Conservation (phyloP, 768 basidiomycete species). For the Boletellus ananas region DNA sequence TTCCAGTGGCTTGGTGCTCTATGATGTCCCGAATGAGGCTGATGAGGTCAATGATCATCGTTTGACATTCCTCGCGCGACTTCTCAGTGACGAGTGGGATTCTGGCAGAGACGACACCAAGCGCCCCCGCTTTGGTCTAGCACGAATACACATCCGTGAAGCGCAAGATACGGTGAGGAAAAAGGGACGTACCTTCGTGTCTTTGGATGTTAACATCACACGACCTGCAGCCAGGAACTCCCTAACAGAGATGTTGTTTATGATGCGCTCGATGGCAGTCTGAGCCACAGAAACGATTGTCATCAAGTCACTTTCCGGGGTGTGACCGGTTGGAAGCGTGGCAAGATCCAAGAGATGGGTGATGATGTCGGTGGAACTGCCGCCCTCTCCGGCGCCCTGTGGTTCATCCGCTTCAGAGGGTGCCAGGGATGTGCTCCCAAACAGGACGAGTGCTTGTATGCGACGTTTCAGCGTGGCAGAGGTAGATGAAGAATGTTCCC, state of each 20-base stretch:
- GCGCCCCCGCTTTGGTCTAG: constrained; percentile 63
- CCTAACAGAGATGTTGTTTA: constrained; percentile 63
- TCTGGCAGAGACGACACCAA: constrained; percentile 66
- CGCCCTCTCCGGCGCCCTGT: constrained; percentile 7
- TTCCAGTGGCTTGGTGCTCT: constrained; percentile 36
- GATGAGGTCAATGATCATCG: constrained; percentile 52
- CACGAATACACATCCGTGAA: background rate
- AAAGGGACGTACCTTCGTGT: constrained; percentile 44
- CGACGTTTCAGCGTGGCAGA: constrained; percentile 50
- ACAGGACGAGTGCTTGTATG: constrained; percentile 63
- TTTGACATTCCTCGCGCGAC: constrained; percentile 48
- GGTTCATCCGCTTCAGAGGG: constrained; percentile 19
- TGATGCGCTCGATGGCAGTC: constrained; percentile 46
- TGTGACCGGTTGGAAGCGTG: constrained; percentile 30
- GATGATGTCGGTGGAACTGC: constrained; percentile 41
- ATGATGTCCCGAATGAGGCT: constrained; percentile 48
- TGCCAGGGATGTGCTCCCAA: constrained; percentile 54
- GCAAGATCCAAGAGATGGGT: constrained; percentile 48
- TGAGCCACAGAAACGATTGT: constrained; percentile 48
- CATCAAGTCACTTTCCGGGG: constrained; percentile 36
- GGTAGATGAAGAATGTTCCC: constrained; percentile 48
- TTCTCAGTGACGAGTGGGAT: constrained; percentile 56
- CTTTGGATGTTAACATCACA: constrained; percentile 52
- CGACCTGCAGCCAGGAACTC: constrained; percentile 62
- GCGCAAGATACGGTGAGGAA: background rate